Evolutionary conservation across 1,284 basidiomycete genomes (phyloP).

Genomic region (Farysia itapuensis): DNA sequence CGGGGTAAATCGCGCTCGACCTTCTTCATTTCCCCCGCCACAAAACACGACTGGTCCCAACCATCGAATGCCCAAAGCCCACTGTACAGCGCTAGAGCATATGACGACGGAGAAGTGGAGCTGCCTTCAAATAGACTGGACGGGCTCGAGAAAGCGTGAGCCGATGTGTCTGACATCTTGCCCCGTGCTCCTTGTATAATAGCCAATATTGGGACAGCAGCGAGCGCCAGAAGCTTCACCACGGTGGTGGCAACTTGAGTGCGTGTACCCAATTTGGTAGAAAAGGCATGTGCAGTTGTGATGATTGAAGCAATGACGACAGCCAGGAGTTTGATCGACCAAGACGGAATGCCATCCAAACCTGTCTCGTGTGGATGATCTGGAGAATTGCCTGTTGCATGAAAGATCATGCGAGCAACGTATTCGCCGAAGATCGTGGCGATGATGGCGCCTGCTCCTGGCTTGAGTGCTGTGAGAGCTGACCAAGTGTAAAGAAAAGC

Average conservation of each 20-base stretch:
- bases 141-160: conserved; percentile 37
- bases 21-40: conserved; percentile 86
- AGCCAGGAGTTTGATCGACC: conserved; percentile 90
- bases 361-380: conserved; percentile 71
- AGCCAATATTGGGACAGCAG: conserved; percentile 73
- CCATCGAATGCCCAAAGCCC: conserved; percentile 95
- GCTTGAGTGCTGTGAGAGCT: conserved; percentile 60
- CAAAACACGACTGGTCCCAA: conserved; percentile 78
- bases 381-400: conserved; percentile 56
- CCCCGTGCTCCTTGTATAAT: conserved; percentile 73
- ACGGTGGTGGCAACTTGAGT: conserved; percentile 81
- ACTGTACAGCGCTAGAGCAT: conserved; percentile 90
- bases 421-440: conserved; percentile 71
- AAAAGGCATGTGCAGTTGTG: conserved; percentile 75
- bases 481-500: conserved; percentile 65
- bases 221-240: conserved; percentile 73
- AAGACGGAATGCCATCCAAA: conserved; percentile 76
- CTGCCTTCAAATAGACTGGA: conserved; percentile 70
- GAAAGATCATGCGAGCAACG: conserved; percentile 67
- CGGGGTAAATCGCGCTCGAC: conserved; percentile 85
- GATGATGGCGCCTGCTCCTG: conserved; percentile 68
- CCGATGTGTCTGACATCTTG: conserved; percentile 31
- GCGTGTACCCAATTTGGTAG: conserved; percentile 76
- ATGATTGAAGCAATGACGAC: conserved; percentile 72
- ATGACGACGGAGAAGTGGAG: conserved; percentile 76